phyloP scores from a whole-genome alignment of 495 filamentous ascomycete species.

The Penicillium paxilli region DNA sequence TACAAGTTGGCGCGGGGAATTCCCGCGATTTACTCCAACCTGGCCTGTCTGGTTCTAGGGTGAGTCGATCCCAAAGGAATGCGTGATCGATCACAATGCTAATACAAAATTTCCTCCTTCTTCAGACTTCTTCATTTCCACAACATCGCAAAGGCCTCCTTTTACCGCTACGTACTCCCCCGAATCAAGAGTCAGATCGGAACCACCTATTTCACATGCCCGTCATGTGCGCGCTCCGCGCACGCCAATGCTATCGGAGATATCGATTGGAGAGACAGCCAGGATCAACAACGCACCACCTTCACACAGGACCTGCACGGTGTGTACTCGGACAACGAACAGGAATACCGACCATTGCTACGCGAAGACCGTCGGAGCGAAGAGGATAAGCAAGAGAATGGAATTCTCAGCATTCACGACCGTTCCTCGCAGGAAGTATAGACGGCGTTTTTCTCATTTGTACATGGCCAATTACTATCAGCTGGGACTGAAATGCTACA shows the following conservation, averaged over 20 bases:
- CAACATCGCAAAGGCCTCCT: not conserved
- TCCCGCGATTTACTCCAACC: conserved; percentile 8
- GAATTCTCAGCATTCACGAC: not conserved
- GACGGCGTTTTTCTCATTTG: not conserved
- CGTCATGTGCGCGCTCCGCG: conserved; percentile 2
- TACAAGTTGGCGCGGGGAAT: conserved; percentile 1
- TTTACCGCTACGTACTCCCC: not conserved
- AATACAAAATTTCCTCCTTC: not conserved
- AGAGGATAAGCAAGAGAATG: not conserved
- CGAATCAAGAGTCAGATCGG: not conserved
- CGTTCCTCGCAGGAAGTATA: not conserved
- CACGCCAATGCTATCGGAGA: not conserved
- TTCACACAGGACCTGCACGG: not conserved
- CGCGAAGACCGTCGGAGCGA: not conserved
- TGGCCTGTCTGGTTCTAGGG: conserved; percentile 5
- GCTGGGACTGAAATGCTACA: not conserved
- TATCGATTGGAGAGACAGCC: not conserved
- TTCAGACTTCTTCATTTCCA: conserved; percentile 4
- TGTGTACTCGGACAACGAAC: not conserved
- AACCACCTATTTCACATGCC: not conserved
- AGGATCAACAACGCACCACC: not conserved
- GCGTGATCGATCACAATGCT: not conserved
- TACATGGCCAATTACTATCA: not conserved
- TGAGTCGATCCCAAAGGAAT: not conserved
- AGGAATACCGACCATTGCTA: not conserved